Evolutionary conservation across 2,329 filamentous ascomycete genomes (phyloP), one percentile per base, ranked within the genome.

Genomic region (Pestalotiopsis sp.): DNA sequence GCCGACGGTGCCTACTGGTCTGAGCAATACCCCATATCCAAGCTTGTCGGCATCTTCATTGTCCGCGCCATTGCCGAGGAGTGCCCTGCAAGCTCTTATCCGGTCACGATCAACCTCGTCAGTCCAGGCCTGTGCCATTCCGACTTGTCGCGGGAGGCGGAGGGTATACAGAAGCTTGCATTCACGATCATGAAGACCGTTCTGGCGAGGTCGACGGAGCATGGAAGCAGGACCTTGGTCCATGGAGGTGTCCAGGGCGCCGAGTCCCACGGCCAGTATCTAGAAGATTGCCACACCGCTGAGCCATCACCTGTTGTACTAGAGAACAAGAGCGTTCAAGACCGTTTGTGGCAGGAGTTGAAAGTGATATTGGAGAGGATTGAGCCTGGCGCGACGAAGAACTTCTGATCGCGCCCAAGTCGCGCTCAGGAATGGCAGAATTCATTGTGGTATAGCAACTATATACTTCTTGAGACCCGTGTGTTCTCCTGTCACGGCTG

Each of bases 121-220:
- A 87, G 86, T 67, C 87, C 87, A 0, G 87, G 87, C 1, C 77
- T 85, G 38, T 89, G 87, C 73, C 79, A 86, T 55, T 83, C 84
- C 0, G 77, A 82, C 27, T 77, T 89, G 1, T 72, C 71, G 5
- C 79, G 86, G 11, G 57, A 59, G 57, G 57, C 57, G 20, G 23
- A 59, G 1, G 81, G 86, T 0, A 31, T 64, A 0, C 66, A 45
- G 17, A 66, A 13, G 1, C 64, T 64, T 23, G 65, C 20, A 41
- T 72, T 41, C 41, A 73, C 61, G 23, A 67, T 80, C 11, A 41
- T 83, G 45, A 76, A 79, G 27, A 65, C 78, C 12, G 6, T 82
- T 23, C 65, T 84, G 45, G 84, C 80, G 2, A 78, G 85, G 23
- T 79, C 79, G 0, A 80, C 82, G 0, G 86, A 88, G 75, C 79